A percentile compares a stretch with the other conserved stretches of the same genome.
Evolutionary conservation across 1,284 basidiomycete species (phyloP).

Genomic region (Pseudozyma tsukubaensis): DNA sequence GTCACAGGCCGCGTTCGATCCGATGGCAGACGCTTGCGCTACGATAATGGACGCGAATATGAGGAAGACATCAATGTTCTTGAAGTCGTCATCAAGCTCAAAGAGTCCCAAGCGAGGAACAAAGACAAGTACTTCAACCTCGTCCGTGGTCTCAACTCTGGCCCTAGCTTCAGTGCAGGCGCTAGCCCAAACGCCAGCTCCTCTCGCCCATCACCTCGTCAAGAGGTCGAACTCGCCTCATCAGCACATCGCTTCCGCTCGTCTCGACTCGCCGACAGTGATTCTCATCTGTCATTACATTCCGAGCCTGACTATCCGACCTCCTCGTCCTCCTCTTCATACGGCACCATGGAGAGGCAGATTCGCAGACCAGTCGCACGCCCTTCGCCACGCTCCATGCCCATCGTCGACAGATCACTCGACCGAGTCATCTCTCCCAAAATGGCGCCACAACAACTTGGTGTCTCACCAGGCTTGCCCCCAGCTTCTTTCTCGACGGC

Average conservation of each 20-base stretch:
- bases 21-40: slow-evolving; percentile 44
- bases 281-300: slow-evolving; percentile 31
- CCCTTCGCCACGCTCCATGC: slow-evolving; percentile 14
- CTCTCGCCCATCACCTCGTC: slow-evolving; percentile 11
- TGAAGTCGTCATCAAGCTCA: slow-evolving; percentile 63
- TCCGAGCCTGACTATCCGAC: slow-evolving; percentile 48
- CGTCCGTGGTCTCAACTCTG: slow-evolving; percentile 48
- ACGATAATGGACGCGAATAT: slow-evolving; percentile 59
- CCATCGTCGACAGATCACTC: slow-evolving; percentile 5
- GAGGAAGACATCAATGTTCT: slow-evolving; percentile 57
- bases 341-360: slow-evolving; percentile 24
- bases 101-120: slow-evolving; percentile 58
- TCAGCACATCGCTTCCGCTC: slow-evolving; percentile 25
- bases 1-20: slow-evolving; percentile 63
- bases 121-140: slow-evolving; percentile 61
- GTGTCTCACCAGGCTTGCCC: slow-evolving; percentile 19
- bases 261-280: slow-evolving; percentile 17
- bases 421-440: slow-evolving; percentile 31
- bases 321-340: slow-evolving; percentile 26
- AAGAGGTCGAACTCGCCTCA: slow-evolving; percentile 11
- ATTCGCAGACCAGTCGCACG: slow-evolving; percentile 27
- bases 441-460: slow-evolving; percentile 14
- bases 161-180: slow-evolving; percentile 34
- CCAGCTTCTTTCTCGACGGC: slow-evolving; percentile 17
- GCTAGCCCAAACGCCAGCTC: slow-evolving; percentile 14